Evolutionary conservation across 2,329 filamentous ascomycete species (phyloP), one percentile per base, ranked within the genome.

Genomic region (Hymenoscyphus albidus): DNA sequence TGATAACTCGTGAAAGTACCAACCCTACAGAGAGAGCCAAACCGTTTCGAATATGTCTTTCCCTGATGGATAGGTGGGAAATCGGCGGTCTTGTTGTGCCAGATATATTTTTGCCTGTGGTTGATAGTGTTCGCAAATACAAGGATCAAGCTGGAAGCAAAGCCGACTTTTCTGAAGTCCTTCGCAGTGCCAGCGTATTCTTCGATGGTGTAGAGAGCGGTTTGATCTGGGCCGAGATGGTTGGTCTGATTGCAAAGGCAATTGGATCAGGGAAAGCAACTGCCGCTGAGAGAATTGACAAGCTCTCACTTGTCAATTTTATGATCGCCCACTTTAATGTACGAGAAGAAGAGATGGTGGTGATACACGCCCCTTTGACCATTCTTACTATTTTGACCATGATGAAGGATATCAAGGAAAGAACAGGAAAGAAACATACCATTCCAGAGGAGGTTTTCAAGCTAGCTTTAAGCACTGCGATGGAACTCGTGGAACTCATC

Each of bases 41-140:
- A 48, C 94, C 95, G 0, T 97, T 96, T 74, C 88, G 93, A 64
- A 92, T 98, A 68, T 96, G 93, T 72, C 83, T 98, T 2, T 97
- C 96, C 16, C 81, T 99, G 61, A 98, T 99, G 95, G 95, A 99
- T 77, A 88, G 93, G 65, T 98, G 93, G 93, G 95, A 99, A 76
- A 94, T 99, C 69, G 95, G 95, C 38, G 92, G 92, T 1, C 82
- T 94, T 18, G 88, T 99, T 58, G 89, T 98, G 1, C 91, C 93
- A 0, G 88, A 92, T 66, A 85, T 98, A 14, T 98, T 99, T 73
- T 81, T 97, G 14, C 91, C 93, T 3, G 88, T 94, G 32, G 85
- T 99, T 71, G 84, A 88, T 74, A 96, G 89, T 71, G 88, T 96
- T 44, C 87, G 89, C 69, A 80, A 82, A 57, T 98, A 93, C 78